Evolutionary conservation across 202 grass and related monocot species (phyloP).

Genomic region (Carex arenaria): DNA sequence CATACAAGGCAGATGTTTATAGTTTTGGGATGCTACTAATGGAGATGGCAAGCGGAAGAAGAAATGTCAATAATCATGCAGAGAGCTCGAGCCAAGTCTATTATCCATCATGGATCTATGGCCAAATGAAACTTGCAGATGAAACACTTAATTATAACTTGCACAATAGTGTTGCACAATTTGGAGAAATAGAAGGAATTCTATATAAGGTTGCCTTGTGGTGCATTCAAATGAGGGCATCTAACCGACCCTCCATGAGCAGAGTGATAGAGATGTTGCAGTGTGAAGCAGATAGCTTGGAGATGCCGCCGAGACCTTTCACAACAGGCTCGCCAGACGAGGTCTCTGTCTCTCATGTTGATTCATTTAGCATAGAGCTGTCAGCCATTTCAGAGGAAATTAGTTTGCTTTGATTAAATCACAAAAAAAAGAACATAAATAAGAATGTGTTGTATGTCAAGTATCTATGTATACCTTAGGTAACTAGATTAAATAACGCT

Average conservation of each 20-base stretch:
- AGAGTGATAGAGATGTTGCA: too few relatives aligned
- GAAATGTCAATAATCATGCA: conserved; percentile 25
- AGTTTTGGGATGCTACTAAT: conserved; percentile 32
- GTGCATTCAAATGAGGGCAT: conserved; percentile 36
- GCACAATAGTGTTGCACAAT: background rate
- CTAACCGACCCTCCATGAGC: conserved; percentile 10
- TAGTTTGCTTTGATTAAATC: too few relatives aligned
- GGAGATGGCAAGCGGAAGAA: conserved; percentile 29
- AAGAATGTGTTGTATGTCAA: too few relatives aligned
- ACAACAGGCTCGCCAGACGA: too few relatives aligned
- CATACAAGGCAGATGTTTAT: conserved; percentile 33
- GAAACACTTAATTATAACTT: background rate
- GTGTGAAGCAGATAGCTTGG: too few relatives aligned
- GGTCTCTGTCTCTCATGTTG: too few relatives aligned
- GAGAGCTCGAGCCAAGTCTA: conserved; percentile 1
- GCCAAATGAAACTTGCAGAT: background rate
- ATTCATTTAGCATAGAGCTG: too few relatives aligned
- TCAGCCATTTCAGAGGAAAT: too few relatives aligned
- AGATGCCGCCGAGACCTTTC: too few relatives aligned
- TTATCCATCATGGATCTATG: conserved; percentile 23
- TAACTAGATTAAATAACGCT: too few relatives aligned
- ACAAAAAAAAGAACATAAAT: too few relatives aligned
- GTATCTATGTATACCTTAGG: too few relatives aligned
- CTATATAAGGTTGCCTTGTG: conserved; percentile 26
- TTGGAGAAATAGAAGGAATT: background rate